These are phyloP conservation scores for Berberis vulgaris DNA, from an alignment of 164 flowering plant species.

Conservation along the genomic window DNA sequence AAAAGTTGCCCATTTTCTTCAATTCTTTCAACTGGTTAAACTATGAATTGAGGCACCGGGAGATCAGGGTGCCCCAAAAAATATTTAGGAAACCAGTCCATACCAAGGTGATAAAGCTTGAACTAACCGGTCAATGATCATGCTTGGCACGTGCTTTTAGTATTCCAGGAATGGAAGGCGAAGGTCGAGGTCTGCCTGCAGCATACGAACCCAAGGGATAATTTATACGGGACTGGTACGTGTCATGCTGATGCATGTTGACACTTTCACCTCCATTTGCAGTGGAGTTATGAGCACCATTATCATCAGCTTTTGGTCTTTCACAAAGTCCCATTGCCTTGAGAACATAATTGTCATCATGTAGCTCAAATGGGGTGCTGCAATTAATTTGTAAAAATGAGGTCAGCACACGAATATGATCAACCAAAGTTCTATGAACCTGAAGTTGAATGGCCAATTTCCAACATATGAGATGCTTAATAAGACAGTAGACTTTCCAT, in stretches of 20 bases:
- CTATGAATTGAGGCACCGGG: constrained; percentile 1
- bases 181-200: constrained; percentile 41
- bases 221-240: constrained; percentile 29
- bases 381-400: constrained; percentile 8
- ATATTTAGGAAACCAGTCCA: background rate
- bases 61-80: background rate
- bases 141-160: constrained; percentile 72
- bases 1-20: constrained; percentile 1
- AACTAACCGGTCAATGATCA: constrained; percentile 32
- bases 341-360: constrained; percentile 91
- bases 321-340: constrained; percentile 81
- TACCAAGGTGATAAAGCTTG: constrained; percentile 4
- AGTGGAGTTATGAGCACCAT: constrained; percentile 19
- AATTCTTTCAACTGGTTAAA: constrained; percentile 16
- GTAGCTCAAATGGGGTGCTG: constrained; percentile 98
- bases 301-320: constrained; percentile 25
- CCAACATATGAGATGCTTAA: no score
- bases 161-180: constrained; percentile 82
- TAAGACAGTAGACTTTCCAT: no score
- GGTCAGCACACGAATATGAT: background rate
- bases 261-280: constrained; percentile 52
- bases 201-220: constrained; percentile 31
- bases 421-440: no score
- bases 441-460: no score
- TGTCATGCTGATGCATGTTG: constrained; percentile 27